These are phyloP conservation scores for Solanum clarkiae DNA, from an alignment of 257 asterid genomes.

Conservation along the genomic window DNA sequence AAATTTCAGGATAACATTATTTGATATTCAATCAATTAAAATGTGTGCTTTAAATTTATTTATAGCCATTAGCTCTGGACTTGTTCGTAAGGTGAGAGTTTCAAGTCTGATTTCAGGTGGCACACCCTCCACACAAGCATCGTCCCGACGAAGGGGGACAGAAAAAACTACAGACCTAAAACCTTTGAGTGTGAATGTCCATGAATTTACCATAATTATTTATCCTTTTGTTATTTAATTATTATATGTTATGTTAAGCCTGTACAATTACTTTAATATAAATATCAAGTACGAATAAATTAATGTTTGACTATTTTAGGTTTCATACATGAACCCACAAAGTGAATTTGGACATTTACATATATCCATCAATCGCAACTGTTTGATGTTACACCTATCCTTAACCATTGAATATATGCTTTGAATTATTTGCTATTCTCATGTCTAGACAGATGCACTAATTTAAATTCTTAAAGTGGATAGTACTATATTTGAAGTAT, in stretches of 20 bases:
- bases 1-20: neutral
- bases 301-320: neutral
- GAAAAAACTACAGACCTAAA: accelerated
- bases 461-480: neutral
- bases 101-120: no score
- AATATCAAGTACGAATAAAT: neutral
- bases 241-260: neutral
- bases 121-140: no score
- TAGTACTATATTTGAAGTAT: neutral
- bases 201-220: neutral
- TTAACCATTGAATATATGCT: neutral
- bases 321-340: neutral
- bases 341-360: neutral
- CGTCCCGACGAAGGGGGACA: no score
- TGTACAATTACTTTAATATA: neutral
- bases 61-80: no score
- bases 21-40: no score
- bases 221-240: neutral
- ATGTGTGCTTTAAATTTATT: no score
- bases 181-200: neutral
- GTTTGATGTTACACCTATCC: neutral
- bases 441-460: no score
- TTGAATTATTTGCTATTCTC: neutral
- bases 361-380: neutral
- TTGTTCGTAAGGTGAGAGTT: no score